Evolutionary conservation across 495 filamentous ascomycete genomes (phyloP), one percentile per base, ranked within the genome.

Genomic region (Trichocladium uniseriatum): DNA sequence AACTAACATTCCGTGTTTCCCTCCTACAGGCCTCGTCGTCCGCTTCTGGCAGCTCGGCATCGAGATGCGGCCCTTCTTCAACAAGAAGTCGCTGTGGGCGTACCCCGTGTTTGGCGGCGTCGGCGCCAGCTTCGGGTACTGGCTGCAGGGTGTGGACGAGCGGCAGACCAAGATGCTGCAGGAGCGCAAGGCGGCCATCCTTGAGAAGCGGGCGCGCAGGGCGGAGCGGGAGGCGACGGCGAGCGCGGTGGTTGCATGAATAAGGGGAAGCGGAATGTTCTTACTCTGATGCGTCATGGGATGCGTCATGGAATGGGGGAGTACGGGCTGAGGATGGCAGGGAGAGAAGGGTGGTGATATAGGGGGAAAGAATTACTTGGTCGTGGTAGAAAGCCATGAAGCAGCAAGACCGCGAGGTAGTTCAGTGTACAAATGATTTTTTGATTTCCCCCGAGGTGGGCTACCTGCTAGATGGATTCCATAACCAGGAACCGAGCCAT

Each of bases 21-120:
- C 22, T 29, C 15, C 29, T 8, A 32, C 50, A 98, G 92, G 92
- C 74, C 63, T 94, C 62, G 87, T 81, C 61, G 84, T 90, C 63
- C 89, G 91, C 55, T 71, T 88, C 67, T 95, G 87, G 88, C 91
- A 95, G 70, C 83, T 97, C 65, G 94, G 89, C 57, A 89, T 98
- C 61, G 91, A 98, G 72, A 94, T 95, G 91, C 90, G 92, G 48
- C 92, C 92, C 16, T 80, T 94, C 66, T 84, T 95, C 74, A 79
- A 79, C 66, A 76, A 71, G 49, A 73, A 80, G 62, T 80, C 83
- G 35, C 75, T 92, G 52, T 91, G 83, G 84, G 88, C 78, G n/a
- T 98, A 94, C 70, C 90, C 94, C 43, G 66, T 95, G 62, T 98
- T 89, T 66, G 88, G 78, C 21, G 79, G 74, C 51, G 77, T 86